Base-by-base conservation (phyloP, 2,329 filamentous ascomycete genomes). In the Grosmannia penicillata region DNA sequence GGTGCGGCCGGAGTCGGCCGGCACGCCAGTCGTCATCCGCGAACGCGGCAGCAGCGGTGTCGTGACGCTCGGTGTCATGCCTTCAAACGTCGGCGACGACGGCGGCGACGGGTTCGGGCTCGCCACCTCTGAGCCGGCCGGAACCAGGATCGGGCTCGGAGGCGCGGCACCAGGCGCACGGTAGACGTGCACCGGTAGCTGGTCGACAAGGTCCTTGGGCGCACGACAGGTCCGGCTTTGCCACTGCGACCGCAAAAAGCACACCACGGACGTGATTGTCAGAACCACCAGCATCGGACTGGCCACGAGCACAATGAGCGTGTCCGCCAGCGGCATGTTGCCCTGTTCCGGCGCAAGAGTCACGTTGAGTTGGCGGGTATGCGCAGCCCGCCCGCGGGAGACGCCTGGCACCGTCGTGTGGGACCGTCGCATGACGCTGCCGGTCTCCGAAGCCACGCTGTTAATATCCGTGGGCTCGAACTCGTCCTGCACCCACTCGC, bases 151-250 rank as follows among this genome's bases (percentile, higher is more conserved):
- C 1, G 43, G 29, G 3, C 18, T 36, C 6, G 40, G 33, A 4
- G 38, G 33, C 1, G 36, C 4, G 2, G 38, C 23, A 1, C 40
- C 63, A 26, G 94, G 82, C 0, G 87, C 93, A 51, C 93, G 87
- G 53, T 95, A 98, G 0, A 87, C 96, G 42, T 89, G 78, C 13
- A 98, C 86, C 2, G 91, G 91, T n/a, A 98, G 70, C 42, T 82
- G 78, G 49, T 95, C 87, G 15, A 98, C 87, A 1, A 98, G 78
- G 1, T 85, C 93, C 58, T 98, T 98, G 6, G 91, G 91, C n/a
- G 91, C 91, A 50, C 91, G 76, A 89, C 91, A 98, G 49, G 89
- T 74, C 45, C 89, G 74, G 43, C 89, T 74, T 36, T 89, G 78
- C 48, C 95, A 93, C 43, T 87, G 80, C 33, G 87, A 87, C 39